Evolutionary conservation across 768 basidiomycete species (phyloP).

Genomic region (Leccinum olivaceopallidum): DNA sequence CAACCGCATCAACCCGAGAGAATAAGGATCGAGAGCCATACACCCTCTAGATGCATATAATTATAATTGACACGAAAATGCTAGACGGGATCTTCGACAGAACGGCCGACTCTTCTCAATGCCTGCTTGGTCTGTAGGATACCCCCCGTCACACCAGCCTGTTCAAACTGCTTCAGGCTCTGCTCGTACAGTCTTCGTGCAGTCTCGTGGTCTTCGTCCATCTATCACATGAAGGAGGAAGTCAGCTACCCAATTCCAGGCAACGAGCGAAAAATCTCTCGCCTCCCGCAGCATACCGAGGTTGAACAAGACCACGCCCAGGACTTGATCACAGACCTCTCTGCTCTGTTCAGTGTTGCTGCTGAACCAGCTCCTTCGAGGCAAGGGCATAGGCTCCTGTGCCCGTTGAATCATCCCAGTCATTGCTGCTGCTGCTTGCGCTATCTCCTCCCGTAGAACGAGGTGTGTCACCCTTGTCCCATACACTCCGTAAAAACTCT

Average conservation of each 20-base stretch:
- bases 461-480: too few relatives aligned
- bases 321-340: slow-evolving; percentile 52
- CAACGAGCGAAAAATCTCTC: neutral
- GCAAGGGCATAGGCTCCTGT: slow-evolving; percentile 14
- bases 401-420: slow-evolving; percentile 33
- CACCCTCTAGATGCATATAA: neutral
- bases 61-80: neutral
- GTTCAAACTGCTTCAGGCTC: slow-evolving; percentile 33
- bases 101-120: slow-evolving; percentile 30
- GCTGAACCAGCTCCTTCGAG: slow-evolving; percentile 22
- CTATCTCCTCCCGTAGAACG: neutral
- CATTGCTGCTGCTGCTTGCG: neutral
- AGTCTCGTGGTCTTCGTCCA: slow-evolving; percentile 31
- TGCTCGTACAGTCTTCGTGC: slow-evolving; percentile 34
- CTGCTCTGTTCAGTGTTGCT: slow-evolving; percentile 25
- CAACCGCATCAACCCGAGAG: neutral
- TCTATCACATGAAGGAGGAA: slow-evolving; percentile 20
- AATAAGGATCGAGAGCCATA: neutral
- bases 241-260: neutral
- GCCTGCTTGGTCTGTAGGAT: slow-evolving; percentile 36
- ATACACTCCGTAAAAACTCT: too few relatives aligned
- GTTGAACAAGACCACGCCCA: slow-evolving; percentile 62
- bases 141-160: slow-evolving; percentile 35
- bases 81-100: neutral
- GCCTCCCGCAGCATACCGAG: slow-evolving; percentile 55